Evolutionary conservation across 495 filamentous ascomycete genomes (phyloP).

Genomic region (Cercophora sp.): DNA sequence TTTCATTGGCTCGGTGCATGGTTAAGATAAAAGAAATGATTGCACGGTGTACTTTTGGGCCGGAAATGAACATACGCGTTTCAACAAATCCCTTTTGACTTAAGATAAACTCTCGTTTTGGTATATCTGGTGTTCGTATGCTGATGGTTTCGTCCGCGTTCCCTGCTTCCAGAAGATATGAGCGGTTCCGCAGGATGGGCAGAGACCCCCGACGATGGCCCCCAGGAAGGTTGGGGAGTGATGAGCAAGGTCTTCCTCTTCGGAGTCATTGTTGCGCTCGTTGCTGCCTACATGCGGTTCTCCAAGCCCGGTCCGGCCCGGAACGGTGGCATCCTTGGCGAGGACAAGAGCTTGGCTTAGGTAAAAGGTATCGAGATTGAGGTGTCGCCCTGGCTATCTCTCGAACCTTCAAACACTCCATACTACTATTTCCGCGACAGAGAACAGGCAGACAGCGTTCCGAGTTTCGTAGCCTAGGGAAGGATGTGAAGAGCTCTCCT

Average conservation of each 20-base stretch:
- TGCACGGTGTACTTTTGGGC: slow-evolving; percentile 7
- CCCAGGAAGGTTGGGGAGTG: slow-evolving; percentile 29
- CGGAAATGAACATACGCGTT: slow-evolving; percentile 8
- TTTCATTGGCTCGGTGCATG: slow-evolving; percentile 8
- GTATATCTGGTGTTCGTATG: slow-evolving; percentile 7
- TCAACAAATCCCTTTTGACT: background rate
- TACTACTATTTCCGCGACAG: too few species aligned
- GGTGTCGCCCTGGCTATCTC: too few species aligned
- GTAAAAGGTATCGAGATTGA: too few species aligned
- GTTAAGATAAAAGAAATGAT: slow-evolving; percentile 11
- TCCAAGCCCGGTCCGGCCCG: slow-evolving; percentile 10
- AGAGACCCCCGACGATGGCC: slow-evolving; percentile 4
- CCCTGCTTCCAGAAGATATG: slow-evolving; percentile 11
- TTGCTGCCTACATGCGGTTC: slow-evolving; percentile 32
- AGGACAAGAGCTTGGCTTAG: slow-evolving; percentile 9
- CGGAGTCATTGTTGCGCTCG: slow-evolving; percentile 31
- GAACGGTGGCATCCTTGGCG: slow-evolving; percentile 5
- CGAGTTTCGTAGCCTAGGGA: too few species aligned
- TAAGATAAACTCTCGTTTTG: slow-evolving; percentile 1
- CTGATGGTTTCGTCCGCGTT: background rate
- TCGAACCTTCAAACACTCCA: too few species aligned
- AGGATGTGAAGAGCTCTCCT: too few species aligned
- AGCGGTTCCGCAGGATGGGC: slow-evolving; percentile 12
- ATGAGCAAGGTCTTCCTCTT: slow-evolving; percentile 38
- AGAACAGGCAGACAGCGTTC: too few species aligned